phyloP scores from a whole-genome alignment of 2,329 filamentous ascomycete genomes.

The Amauroascus niger region DNA sequence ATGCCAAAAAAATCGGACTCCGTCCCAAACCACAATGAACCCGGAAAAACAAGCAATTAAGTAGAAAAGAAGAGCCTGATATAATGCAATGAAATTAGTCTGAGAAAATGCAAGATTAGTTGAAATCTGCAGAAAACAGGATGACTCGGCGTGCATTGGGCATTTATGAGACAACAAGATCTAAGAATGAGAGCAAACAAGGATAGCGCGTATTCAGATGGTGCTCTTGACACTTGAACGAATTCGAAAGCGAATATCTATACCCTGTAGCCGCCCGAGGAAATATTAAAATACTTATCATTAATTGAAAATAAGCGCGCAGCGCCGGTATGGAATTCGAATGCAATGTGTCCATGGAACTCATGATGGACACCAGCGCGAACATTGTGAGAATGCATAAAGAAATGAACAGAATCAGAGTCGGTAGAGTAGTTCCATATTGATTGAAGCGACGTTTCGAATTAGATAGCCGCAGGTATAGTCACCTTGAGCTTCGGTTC shows the following conservation, averaged over 20 bases:
- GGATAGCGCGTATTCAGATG: not conserved
- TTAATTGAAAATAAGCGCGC: not conserved
- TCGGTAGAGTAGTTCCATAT: not conserved
- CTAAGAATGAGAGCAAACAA: not conserved
- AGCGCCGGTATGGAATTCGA: not conserved
- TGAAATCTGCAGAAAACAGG: not conserved
- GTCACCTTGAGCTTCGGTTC: slow-evolving; percentile 15
- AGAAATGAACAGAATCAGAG: not conserved
- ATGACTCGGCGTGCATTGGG: no score
- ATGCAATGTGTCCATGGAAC: not conserved
- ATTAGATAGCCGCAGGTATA: not conserved
- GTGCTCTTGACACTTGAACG: not conserved
- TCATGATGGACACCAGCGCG: not conserved
- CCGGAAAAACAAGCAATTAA: not conserved
- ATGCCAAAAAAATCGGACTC: not conserved
- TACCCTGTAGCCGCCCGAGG: not conserved
- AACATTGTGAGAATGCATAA: not conserved
- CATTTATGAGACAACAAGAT: not conserved
- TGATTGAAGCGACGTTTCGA: not conserved
- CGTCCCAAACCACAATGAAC: not conserved
- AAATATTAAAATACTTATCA: not conserved
- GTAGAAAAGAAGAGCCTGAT: not conserved
- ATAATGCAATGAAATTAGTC: not conserved
- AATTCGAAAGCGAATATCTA: not conserved
- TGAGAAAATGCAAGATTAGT: not conserved